Evolutionary conservation across 768 basidiomycete genomes (phyloP), one percentile per base, ranked within the genome.

Genomic region (Phylloporus sp.): DNA sequence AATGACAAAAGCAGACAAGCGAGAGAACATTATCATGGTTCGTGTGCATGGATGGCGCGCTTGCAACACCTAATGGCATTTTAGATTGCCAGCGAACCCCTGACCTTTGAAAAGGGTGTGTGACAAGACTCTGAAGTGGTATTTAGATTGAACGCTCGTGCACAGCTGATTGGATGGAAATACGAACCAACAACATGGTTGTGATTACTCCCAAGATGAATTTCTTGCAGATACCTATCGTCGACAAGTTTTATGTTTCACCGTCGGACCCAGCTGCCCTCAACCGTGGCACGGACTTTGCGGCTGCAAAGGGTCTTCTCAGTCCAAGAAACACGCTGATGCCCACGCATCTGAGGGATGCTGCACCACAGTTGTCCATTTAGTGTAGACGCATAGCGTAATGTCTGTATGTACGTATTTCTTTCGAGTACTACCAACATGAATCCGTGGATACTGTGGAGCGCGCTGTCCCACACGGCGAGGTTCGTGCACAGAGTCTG

Each of bases 141-240:
- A 27, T 23, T 29, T n/a, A n/a, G 15, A 23, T 38, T 49, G 31
- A 37, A 34, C 9, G 7, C 20, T 32, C 18, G 18, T 29, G 15
- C n/a, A 39, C 26, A 66, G 90, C 91, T 41, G 96, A 99, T 65
- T 99, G 96, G 96, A 94, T 97, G 86, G 96, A 97, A 66, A 94
- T 99, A 59, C 87, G 86, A 63, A 95, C 91, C 11, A 97, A 99
- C 65, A 84, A 90, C 53, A 87, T 97, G 85, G 84, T 92, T 20
- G 83, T 96, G 39, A 87, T 97, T 56, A 98, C 95, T 0, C 89
- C 90, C 31, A 92, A 91, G 74, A 92, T 95, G 81, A 97, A 97
- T 62, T 66, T 96, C 21, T 45, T 97, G 17, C 91, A 95, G 64
- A 90, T 95, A 54, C 95, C 95, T 3, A 96, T 98, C 60, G 71